These are phyloP conservation scores for Yamadazyma atlantica DNA, from an alignment of 1,139 yeast species.

Conservation along the genomic window DNA sequence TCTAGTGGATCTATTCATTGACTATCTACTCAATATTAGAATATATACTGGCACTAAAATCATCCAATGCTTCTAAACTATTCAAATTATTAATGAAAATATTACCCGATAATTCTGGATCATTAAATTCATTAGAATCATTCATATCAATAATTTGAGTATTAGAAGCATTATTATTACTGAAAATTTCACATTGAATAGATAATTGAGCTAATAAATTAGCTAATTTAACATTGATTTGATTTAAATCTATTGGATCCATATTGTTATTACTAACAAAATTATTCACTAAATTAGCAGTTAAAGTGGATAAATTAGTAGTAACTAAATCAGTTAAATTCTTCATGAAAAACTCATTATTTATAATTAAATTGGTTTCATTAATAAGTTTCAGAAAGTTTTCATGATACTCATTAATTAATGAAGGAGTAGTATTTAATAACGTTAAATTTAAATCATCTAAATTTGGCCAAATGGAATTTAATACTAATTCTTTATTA, in stretches of 20 bases:
- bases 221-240: constrained; percentile 55
- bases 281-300: constrained; percentile 24
- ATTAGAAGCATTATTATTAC: constrained; percentile 36
- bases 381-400: constrained; percentile 46
- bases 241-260: neutral
- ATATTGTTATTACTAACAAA: constrained; percentile 19
- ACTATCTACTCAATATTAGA: constrained; percentile 63
- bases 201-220: constrained; percentile 66
- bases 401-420: constrained; percentile 38
- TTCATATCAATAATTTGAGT: constrained; percentile 1
- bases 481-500: constrained; percentile 23
- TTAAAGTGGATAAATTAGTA: constrained; percentile 30
- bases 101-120: constrained; percentile 41
- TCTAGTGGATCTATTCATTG: neutral
- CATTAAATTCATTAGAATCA: constrained; percentile 26
- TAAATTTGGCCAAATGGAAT: constrained; percentile 40
- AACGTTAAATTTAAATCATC: constrained; percentile 45
- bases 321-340: constrained; percentile 30
- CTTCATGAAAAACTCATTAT: constrained; percentile 30
- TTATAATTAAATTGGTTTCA: constrained; percentile 39
- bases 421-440: constrained; percentile 45
- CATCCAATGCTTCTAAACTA: constrained; percentile 69
- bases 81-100: constrained; percentile 46
- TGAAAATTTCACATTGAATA: constrained; percentile 60
- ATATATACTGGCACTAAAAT: constrained; percentile 86